Evolutionary conservation across 2,329 filamentous ascomycete genomes (phyloP), one percentile per base, ranked within the genome.

Genomic region (Didymellaceae sp.): DNA sequence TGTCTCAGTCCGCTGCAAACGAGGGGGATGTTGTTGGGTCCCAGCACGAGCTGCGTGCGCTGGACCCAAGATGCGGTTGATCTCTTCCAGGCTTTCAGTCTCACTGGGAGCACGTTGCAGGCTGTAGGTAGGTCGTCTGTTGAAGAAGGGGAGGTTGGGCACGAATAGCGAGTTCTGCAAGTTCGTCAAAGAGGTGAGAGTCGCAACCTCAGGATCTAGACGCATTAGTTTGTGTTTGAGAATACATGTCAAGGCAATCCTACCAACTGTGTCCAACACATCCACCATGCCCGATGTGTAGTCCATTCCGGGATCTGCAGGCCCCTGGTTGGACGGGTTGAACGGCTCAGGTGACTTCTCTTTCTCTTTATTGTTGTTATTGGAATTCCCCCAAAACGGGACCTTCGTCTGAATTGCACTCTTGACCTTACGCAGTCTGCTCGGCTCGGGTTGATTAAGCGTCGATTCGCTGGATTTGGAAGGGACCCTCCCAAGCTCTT

Each of bases 121-220:
- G 32, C 84, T 84, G 69, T 94, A 96, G 0, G 89, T 91, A 1
- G 90, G 90, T 53, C 86, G 81, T 39, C 91, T 83, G 65, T 95
- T 94, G 40, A 95, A 62, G 61, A 85, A 85, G 31, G 90, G 90
- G n/a, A 95, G 78, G 58, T 91, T 87, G 0, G 91, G 91, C 2
- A 95, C 78, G 72, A 95, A 95, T 8, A 96, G 83, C 0, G 90
- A 94, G 69, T 96, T 96, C 65, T 95, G 90, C 16, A 96, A 86
- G 64, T 96, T 96, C 33, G 89, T 95, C 8, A 95, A 81, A 11
- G 90, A 93, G 0, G 89, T 90, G 3, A 96, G 77, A 0, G 90
- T 90, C 26, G 89, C 85, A 3, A 96, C 86, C 74, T 95, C 89
- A 32, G 90, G 90, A 63, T 95, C 90, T 91, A 57, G 72, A 58